phyloP scores from a whole-genome alignment of 2,329 filamentous ascomycete genomes.

The Claviceps quebecensis region DNA sequence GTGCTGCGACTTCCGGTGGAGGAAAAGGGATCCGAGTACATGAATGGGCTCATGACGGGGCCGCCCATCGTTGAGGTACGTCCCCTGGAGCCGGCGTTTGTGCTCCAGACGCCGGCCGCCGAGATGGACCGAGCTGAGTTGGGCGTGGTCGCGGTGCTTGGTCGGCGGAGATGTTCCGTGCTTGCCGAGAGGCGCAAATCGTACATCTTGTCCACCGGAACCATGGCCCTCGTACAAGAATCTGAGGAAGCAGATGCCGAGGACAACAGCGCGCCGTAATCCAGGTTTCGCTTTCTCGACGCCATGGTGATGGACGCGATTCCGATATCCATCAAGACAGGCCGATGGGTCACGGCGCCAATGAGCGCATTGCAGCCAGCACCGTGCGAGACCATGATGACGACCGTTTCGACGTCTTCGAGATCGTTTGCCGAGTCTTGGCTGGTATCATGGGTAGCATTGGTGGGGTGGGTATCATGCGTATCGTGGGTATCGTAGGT shows the following conservation, averaged over 20 bases:
- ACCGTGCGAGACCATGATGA: slow-evolving; percentile 84
- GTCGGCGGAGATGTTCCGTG: slow-evolving; percentile 51
- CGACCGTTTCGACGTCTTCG: slow-evolving; percentile 57
- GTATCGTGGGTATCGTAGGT: slow-evolving; percentile 8
- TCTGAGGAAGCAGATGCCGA: slow-evolving; percentile 11
- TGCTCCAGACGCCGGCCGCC: slow-evolving; percentile 17
- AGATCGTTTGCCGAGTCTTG: slow-evolving; percentile 28
- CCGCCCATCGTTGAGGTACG: slow-evolving; percentile 19
- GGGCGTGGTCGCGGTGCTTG: slow-evolving; percentile 21
- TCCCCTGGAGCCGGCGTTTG: slow-evolving; percentile 17
- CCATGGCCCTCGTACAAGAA: slow-evolving; percentile 15
- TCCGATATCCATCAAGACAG: slow-evolving; percentile 77
- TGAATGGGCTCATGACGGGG: slow-evolving; percentile 20
- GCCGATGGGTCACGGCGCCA: slow-evolving; percentile 79
- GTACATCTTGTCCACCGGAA: slow-evolving; percentile 47
- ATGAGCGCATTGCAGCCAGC: slow-evolving; percentile 94
- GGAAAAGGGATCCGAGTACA: slow-evolving; percentile 28
- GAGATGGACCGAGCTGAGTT: slow-evolving; percentile 20
- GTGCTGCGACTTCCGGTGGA: slow-evolving; percentile 27
- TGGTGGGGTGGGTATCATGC: too few relatives aligned
- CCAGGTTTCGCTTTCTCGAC: slow-evolving; percentile 39
- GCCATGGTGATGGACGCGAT: slow-evolving; percentile 90
- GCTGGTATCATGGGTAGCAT: slow-evolving; percentile 1
- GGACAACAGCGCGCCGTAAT: slow-evolving; percentile 22
- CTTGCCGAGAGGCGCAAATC: slow-evolving; percentile 63